phyloP scores from a whole-genome alignment of 2,329 filamentous ascomycete genomes.

The Verticillium nonalfalfae region DNA sequence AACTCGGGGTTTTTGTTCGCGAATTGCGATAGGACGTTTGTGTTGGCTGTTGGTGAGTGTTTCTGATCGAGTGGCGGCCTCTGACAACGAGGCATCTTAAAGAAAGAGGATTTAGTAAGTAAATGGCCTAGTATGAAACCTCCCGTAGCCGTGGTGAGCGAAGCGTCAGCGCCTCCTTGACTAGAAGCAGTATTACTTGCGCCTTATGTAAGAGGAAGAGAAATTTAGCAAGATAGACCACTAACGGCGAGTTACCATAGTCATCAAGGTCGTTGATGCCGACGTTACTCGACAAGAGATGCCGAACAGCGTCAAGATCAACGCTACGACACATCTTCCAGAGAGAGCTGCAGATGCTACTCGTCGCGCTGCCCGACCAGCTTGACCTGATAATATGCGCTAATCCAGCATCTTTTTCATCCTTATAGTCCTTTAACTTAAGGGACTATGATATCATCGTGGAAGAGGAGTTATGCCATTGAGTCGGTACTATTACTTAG shows the following conservation, averaged over 20 bases:
- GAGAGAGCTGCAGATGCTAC: slow-evolving; percentile 23
- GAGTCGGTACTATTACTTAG: slow-evolving; percentile 34
- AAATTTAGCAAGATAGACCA: neutral
- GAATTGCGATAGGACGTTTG: too few species aligned
- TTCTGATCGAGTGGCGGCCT: too few species aligned
- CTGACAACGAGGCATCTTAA: too few species aligned
- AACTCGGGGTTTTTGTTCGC: too few species aligned
- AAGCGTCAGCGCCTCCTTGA: neutral
- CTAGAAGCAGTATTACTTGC: neutral
- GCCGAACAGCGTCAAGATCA: neutral
- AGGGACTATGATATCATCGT: slow-evolving; percentile 31
- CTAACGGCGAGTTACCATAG: neutral
- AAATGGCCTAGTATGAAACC: neutral
- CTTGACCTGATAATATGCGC: slow-evolving; percentile 24
- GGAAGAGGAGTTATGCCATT: slow-evolving; percentile 24
- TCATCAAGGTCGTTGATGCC: neutral
- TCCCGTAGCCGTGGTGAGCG: neutral
- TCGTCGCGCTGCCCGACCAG: slow-evolving; percentile 23
- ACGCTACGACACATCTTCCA: slow-evolving; percentile 12
- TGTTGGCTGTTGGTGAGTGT: too few species aligned
- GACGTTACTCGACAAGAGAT: neutral
- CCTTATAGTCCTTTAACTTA: slow-evolving; percentile 33
- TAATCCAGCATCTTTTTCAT: slow-evolving; percentile 24
- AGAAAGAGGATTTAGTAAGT: neutral
- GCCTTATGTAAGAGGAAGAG: neutral